Percentiles rank a stretch among this genome's conserved stretches.
These are phyloP conservation scores for Eucalyptus tenuipes DNA, from an alignment of 345 rosid species.

Conservation along the genomic window DNA sequence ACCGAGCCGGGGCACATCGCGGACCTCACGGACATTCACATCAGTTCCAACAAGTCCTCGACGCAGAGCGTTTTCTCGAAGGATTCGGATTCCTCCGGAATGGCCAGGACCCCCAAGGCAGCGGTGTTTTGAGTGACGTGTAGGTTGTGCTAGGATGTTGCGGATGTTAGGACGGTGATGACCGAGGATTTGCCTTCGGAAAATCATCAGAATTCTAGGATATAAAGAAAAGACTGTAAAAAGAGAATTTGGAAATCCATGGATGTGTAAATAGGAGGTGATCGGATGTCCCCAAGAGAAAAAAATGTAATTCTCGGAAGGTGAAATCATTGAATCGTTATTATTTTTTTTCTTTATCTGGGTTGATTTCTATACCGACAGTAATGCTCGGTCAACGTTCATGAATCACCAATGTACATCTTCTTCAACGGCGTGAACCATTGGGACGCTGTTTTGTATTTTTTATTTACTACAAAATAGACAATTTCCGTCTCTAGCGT, in stretches of 20 bases:
- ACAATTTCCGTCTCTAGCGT: background rate
- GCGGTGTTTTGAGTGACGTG: background rate
- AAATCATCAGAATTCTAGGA: background rate
- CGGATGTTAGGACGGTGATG: background rate
- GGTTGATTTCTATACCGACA: background rate
- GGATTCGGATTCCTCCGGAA: background rate
- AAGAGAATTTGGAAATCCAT: background rate
- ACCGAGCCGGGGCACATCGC: conserved; percentile 31
- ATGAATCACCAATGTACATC: background rate
- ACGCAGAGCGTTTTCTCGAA: background rate
- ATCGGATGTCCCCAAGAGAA: background rate
- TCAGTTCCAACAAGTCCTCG: background rate
- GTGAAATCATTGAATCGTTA: background rate
- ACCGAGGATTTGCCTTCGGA: background rate
- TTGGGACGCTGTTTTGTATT: background rate
- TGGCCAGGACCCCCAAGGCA: background rate
- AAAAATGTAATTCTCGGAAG: background rate
- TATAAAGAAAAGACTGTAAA: background rate
- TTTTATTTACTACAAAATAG: background rate
- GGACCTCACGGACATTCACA: conserved; percentile 33
- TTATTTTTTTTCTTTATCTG: background rate
- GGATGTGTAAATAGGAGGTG: background rate
- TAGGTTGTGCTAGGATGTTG: background rate
- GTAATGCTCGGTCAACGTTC: background rate
- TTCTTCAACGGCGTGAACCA: background rate